These are phyloP conservation scores for Oryza glumipatula DNA, from an alignment of 176 grass and related monocot species.

Conservation along the genomic window DNA sequence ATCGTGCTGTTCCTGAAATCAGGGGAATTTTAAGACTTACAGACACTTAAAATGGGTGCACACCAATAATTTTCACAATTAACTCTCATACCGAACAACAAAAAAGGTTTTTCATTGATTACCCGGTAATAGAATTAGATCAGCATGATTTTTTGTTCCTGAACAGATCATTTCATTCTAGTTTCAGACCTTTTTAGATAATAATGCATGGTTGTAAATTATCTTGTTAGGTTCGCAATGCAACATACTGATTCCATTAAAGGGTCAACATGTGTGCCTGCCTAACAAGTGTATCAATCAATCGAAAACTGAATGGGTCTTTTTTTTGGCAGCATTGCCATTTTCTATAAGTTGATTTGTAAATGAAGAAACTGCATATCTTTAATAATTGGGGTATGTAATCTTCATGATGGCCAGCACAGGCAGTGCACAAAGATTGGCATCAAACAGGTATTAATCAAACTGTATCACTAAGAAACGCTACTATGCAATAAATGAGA, in stretches of 20 bases:
- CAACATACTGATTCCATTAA: neutral
- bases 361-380: neutral
- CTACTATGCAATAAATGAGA: neutral
- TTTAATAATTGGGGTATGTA: neutral
- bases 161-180: neutral
- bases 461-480: constrained; percentile 3
- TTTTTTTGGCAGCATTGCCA: constrained; percentile 5
- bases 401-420: neutral
- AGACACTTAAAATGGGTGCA: neutral
- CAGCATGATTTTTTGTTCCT: neutral
- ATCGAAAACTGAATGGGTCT: neutral
- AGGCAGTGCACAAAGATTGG: neutral
- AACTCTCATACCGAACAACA: neutral
- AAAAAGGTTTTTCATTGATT: neutral
- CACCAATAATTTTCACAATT: neutral
- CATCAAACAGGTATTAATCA: neutral
- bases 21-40: neutral
- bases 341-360: neutral
- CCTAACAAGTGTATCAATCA: neutral
- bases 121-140: neutral
- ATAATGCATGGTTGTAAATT: constrained; percentile 2
- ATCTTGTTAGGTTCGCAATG: neutral
- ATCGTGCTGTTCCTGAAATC: constrained; percentile 58
- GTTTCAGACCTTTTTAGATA: constrained; percentile 1
- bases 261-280: neutral